Conservation (phyloP, 148 eudicot genomes). For the Pharnaceum exiguum region DNA sequence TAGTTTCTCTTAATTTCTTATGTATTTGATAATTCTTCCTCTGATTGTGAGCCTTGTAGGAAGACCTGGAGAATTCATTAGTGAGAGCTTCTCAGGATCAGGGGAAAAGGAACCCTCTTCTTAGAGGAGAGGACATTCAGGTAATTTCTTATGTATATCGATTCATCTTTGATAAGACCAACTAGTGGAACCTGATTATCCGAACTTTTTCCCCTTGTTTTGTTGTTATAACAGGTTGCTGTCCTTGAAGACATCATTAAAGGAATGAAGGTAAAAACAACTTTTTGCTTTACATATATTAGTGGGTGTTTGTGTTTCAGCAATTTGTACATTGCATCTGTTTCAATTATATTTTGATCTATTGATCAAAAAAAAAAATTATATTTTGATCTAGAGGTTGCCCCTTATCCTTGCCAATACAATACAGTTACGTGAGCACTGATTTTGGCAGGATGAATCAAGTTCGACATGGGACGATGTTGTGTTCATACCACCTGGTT, state of each 20-base stretch:
- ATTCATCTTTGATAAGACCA: not conserved
- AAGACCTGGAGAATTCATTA: slow-evolving; percentile 79
- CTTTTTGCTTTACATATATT: too few species aligned
- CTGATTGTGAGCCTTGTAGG: slow-evolving; percentile 34
- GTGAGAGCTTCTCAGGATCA: slow-evolving; percentile 60
- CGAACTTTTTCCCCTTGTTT: not conserved
- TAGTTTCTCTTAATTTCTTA: not conserved
- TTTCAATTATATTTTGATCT: too few species aligned
- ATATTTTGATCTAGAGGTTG: too few species aligned
- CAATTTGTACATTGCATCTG: too few species aligned
- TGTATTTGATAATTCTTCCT: slow-evolving; percentile 1
- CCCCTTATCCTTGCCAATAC: too few species aligned
- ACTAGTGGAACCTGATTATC: not conserved
- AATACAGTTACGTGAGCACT: not conserved
- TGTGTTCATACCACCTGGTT: slow-evolving; percentile 95
- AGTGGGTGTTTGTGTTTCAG: too few species aligned
- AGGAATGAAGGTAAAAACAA: slow-evolving; percentile 77
- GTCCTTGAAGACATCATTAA: slow-evolving; percentile 78
- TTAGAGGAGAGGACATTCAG: slow-evolving; percentile 70
- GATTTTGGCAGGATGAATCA: slow-evolving; percentile 49
- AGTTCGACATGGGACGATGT: slow-evolving; percentile 67
- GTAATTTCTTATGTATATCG: slow-evolving; percentile 25
- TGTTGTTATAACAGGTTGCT: slow-evolving; percentile 47
- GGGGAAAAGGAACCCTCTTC: slow-evolving; percentile 46
- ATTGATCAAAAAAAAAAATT: too few species aligned